These are phyloP conservation scores for Trichoderma virens DNA, from an alignment of 495 filamentous ascomycete genomes.

Conservation along the genomic window DNA sequence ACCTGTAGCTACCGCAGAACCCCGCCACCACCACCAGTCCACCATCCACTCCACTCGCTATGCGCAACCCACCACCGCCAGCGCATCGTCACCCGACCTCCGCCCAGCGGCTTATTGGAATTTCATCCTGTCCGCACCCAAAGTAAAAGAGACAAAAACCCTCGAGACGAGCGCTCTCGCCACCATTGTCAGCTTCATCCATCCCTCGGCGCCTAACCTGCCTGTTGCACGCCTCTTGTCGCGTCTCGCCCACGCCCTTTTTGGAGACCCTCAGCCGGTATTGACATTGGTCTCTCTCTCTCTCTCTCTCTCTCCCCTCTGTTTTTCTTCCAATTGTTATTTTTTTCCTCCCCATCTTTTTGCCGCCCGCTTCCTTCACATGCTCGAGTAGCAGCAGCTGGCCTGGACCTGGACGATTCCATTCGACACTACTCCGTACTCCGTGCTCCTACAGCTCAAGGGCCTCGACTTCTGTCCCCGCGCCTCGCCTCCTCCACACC, in stretches of 20 bases:
- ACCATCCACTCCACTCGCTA: neutral
- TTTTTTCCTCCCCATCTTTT: no score
- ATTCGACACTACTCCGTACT: no score
- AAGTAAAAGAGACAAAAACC: neutral
- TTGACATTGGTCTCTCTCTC: no score
- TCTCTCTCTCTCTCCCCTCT: no score
- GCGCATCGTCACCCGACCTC: conserved; percentile 4
- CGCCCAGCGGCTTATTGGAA: neutral
- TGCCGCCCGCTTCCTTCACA: no score
- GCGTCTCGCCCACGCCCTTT: neutral
- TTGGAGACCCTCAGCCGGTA: no score
- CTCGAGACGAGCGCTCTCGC: neutral
- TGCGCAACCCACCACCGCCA: neutral
- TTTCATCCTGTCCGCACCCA: neutral
- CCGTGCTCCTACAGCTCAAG: no score
- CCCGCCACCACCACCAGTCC: neutral
- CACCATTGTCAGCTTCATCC: neutral
- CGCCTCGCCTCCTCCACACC: no score
- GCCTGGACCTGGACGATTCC: no score
- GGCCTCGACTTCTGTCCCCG: neutral
- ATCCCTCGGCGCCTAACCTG: neutral
- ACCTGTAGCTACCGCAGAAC: no score
- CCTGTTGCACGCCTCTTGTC: neutral
- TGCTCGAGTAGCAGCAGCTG: no score
- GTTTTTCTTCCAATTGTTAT: no score